A percentile compares a stretch with the other conserved stretches of the same genome.
These are phyloP conservation scores for Remersonia thermophila DNA, from an alignment of 2,329 filamentous ascomycete species.

Conservation along the genomic window DNA sequence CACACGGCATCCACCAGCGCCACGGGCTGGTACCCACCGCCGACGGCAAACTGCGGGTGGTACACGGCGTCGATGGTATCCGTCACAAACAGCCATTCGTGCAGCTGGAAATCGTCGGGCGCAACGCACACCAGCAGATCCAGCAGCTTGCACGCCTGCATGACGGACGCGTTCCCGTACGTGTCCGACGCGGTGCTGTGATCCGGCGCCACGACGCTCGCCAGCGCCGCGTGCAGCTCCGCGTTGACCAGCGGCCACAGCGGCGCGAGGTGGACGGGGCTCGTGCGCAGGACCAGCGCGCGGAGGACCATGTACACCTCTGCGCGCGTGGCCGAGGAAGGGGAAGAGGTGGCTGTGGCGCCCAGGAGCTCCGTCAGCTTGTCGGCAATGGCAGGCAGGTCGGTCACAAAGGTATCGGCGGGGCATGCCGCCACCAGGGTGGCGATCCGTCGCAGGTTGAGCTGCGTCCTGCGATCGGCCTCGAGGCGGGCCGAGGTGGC, in stretches of 20 bases:
- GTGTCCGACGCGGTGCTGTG: conserved; percentile 52
- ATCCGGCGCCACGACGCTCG: conserved; percentile 57
- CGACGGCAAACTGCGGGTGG: conserved; percentile 40
- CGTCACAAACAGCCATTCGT: conserved; percentile 94
- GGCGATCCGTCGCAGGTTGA: conserved; percentile 74
- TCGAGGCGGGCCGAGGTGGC: conserved; percentile 89
- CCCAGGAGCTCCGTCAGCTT: conserved; percentile 77
- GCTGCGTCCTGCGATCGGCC: conserved; percentile 82
- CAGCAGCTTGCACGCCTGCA: conserved; percentile 89
- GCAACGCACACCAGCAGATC: conserved; percentile 77
- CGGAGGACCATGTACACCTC: conserved; percentile 85
- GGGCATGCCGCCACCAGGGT: conserved; percentile 66
- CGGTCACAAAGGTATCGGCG: conserved; percentile 67
- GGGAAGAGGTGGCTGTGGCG: conserved; percentile 78
- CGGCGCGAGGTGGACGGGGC: conserved; percentile 64
- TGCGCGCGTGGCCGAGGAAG: conserved; percentile 76
- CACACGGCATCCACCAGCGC: conserved; percentile 78
- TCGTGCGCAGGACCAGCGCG: conserved; percentile 67
- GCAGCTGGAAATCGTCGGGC: conserved; percentile 94
- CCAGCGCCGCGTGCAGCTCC: conserved; percentile 70
- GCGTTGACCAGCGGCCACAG: conserved; percentile 85
- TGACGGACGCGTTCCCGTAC: conserved; percentile 62
- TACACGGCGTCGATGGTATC: conserved; percentile 96
- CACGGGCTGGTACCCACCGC: conserved; percentile 45
- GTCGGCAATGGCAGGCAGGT: conserved; percentile 61